Evolutionary conservation across 2,329 filamentous ascomycete species (phyloP).

Genomic region (Diaporthe ilicicola): DNA sequence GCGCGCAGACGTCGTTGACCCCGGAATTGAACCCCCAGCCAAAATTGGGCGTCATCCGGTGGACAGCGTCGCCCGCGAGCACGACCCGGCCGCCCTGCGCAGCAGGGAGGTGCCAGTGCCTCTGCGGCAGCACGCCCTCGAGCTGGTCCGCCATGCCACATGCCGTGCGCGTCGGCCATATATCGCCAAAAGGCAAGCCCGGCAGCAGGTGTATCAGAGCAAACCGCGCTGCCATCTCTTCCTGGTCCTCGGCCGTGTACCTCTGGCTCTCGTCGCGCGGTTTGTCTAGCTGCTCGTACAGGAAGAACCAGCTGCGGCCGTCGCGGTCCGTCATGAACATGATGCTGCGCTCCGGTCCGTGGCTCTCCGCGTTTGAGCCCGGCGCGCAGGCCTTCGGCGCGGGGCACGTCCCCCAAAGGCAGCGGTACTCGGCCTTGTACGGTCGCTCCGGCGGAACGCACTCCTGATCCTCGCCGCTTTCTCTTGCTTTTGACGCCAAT

Average conservation of each 20-base stretch:
- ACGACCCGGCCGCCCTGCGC: conserved; percentile 40
- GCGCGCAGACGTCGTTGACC: conserved; percentile 42
- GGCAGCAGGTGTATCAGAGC: conserved; percentile 38
- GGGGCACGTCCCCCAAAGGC: conserved; percentile 45
- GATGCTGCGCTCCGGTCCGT: conserved; percentile 38
- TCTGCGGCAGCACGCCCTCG: conserved; percentile 47
- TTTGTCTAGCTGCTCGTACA: conserved; percentile 42
- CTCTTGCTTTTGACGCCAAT: conserved; percentile 26
- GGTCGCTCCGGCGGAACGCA: conserved; percentile 38
- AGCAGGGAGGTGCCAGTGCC: conserved; percentile 39
- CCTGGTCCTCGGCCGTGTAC: conserved; percentile 40
- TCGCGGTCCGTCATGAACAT: conserved; percentile 43
- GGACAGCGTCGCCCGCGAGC: conserved; percentile 47
- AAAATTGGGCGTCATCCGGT: conserved; percentile 48
- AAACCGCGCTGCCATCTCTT: conserved; percentile 40
- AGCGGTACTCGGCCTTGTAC: conserved; percentile 44
- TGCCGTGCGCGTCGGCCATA: conserved; percentile 39
- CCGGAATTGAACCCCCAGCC: conserved; percentile 47
- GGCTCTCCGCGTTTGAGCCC: conserved; percentile 43
- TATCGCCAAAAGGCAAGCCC: conserved; percentile 42
- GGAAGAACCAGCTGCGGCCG: conserved; percentile 41
- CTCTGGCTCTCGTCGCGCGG: conserved; percentile 38
- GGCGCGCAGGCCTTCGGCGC: conserved; percentile 27
- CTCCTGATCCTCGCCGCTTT: conserved; percentile 22
- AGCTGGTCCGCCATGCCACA: conserved; percentile 45